phyloP scores from a whole-genome alignment of 2,329 filamentous ascomycete genomes.

The Colletotrichum karsti region DNA sequence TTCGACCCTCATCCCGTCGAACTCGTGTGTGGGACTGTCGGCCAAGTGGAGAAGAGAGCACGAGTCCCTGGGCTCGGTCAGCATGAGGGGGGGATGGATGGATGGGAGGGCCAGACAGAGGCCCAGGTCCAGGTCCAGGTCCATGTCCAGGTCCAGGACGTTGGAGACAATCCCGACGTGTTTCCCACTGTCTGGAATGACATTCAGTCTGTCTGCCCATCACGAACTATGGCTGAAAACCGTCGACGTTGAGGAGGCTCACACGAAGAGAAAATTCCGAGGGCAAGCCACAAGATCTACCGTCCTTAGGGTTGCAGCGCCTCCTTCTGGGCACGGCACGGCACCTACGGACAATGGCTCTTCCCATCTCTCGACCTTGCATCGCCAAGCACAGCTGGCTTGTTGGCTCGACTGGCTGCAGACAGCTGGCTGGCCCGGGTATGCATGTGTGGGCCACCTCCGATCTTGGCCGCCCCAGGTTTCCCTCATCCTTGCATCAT shows the following conservation, averaged over 20 bases:
- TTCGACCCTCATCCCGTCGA: conserved; percentile 10
- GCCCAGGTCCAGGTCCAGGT: conserved; percentile 4
- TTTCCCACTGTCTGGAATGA: background rate
- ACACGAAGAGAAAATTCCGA: background rate
- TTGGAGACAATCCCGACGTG: background rate
- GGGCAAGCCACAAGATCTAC: background rate
- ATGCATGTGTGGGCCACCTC: conserved; percentile 12
- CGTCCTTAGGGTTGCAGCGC: background rate
- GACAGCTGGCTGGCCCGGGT: conserved; percentile 6
- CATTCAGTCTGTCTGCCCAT: background rate
- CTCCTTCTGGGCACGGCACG: conserved; percentile 6
- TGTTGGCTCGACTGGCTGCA: conserved; percentile 3
- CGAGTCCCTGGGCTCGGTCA: conserved; percentile 13
- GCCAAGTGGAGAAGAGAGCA: conserved; percentile 10
- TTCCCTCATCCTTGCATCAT: conserved; percentile 18
- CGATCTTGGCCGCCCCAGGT: conserved; percentile 29
- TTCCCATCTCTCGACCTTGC: background rate
- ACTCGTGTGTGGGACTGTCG: conserved; percentile 3
- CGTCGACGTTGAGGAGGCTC: background rate
- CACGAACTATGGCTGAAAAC: background rate
- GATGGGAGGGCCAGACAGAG: background rate
- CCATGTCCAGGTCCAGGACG: background rate
- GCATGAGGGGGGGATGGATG: conserved; percentile 3
- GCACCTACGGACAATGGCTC: conserved; percentile 5
- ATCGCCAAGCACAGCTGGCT: conserved; percentile 20